phyloP scores from a whole-genome alignment of 2,329 filamentous ascomycete species.

The Alternaria infectoria region DNA sequence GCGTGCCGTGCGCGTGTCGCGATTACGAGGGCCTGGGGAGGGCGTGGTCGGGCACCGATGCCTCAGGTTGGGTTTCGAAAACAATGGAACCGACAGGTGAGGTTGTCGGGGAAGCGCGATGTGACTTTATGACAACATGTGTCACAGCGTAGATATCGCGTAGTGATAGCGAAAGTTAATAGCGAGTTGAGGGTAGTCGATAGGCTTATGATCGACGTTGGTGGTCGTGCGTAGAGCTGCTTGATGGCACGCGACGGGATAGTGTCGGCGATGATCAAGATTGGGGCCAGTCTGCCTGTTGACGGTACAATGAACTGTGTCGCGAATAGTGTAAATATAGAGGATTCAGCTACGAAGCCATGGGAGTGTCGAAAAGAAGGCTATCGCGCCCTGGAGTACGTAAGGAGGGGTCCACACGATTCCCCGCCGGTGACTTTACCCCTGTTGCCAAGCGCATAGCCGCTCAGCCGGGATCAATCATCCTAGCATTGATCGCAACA shows the following conservation, averaged over 20 bases:
- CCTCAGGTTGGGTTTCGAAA: conserved; percentile 14
- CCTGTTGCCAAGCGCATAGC: conserved; percentile 8
- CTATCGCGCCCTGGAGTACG: neutral
- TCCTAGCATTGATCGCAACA: neutral
- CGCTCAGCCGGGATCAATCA: neutral
- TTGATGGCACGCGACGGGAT: neutral
- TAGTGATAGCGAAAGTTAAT: neutral
- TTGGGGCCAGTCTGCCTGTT: neutral
- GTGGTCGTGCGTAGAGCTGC: neutral
- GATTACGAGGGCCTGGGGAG: neutral
- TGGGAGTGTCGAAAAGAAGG: neutral
- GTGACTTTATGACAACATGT: neutral
- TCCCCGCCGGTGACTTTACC: conserved; percentile 8
- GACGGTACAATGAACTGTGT: neutral
- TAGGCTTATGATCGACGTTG: neutral
- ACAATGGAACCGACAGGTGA: neutral
- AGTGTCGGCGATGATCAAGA: neutral
- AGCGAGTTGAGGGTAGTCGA: neutral
- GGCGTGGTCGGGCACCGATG: conserved; percentile 9
- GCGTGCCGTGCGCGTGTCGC: neutral
- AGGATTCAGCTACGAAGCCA: neutral
- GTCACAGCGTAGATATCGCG: neutral
- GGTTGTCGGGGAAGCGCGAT: neutral
- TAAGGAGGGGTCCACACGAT: conserved; percentile 15
- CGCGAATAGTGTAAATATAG: neutral